Percentiles rank a stretch among this genome's conserved stretches.
phyloP scores from a whole-genome alignment of 2,329 filamentous ascomycete genomes.

The Trichoderma koningiopsis region DNA sequence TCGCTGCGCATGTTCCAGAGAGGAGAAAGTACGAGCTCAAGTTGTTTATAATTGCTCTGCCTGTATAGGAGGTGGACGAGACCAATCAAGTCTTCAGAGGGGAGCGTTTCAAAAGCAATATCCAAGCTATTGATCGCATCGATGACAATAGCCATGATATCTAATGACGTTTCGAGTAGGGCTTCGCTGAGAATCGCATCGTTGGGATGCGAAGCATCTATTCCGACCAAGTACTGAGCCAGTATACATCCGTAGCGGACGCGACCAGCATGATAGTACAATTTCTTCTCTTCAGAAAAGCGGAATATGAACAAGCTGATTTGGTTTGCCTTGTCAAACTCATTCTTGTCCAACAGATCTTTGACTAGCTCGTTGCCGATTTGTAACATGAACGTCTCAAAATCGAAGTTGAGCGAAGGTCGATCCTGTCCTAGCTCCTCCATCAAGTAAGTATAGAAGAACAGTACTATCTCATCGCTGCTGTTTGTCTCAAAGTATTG shows the following conservation, averaged over 20 bases:
- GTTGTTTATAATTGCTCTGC: slow-evolving; percentile 49
- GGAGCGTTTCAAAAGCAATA: slow-evolving; percentile 48
- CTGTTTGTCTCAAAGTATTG: background rate
- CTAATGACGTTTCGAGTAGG: background rate
- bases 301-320: background rate
- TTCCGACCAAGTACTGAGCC: slow-evolving; percentile 47
- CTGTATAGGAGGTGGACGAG: slow-evolving; percentile 51
- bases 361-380: slow-evolving; percentile 38
- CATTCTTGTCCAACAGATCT: background rate
- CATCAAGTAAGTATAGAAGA: slow-evolving; percentile 47
- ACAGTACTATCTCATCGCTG: slow-evolving; percentile 26
- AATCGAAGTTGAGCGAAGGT: slow-evolving; percentile 40
- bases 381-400: slow-evolving; percentile 42
- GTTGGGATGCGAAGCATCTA: slow-evolving; percentile 40
- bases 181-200: slow-evolving; percentile 28
- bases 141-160: slow-evolving; percentile 35
- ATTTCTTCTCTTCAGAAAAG: slow-evolving; percentile 35
- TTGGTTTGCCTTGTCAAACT: background rate
- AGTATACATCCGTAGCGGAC: slow-evolving; percentile 50
- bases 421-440: slow-evolving; percentile 41
- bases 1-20: slow-evolving; percentile 33
- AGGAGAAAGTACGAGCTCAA: slow-evolving; percentile 39
- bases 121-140: slow-evolving; percentile 44
- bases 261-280: slow-evolving; percentile 44
- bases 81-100: slow-evolving; percentile 48